Conservation (phyloP, 306 rosid species). For the Castanea sativa region DNA sequence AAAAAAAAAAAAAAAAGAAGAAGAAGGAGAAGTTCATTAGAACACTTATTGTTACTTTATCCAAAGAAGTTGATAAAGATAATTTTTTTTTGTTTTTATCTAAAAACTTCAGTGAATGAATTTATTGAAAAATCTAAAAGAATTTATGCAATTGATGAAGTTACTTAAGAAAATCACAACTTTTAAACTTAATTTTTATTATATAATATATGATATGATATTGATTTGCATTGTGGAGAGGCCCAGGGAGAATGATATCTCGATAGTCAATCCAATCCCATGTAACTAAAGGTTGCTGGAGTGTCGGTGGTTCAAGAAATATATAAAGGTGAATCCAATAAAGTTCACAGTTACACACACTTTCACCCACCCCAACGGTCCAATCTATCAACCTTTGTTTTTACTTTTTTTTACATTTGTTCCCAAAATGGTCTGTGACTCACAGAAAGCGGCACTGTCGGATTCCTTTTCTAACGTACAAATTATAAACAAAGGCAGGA, state of each 20-base stretch:
- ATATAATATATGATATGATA: too few species aligned
- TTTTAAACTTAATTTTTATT: too few species aligned
- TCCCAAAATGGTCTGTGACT: conserved; percentile 11
- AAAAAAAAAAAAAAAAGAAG: too few species aligned
- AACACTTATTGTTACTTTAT: too few species aligned
- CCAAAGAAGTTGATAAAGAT: too few species aligned
- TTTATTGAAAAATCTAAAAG: too few species aligned
- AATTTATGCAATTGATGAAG: too few species aligned
- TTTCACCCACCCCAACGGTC: conserved; percentile 23
- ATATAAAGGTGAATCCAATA: conserved; percentile 11
- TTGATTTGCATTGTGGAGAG: background rate
- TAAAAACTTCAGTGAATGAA: too few species aligned
- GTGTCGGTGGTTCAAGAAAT: conserved; percentile 24
- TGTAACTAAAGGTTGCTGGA: background rate
- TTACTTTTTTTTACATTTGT: background rate
- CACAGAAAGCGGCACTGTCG: background rate
- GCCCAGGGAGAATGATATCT: background rate
- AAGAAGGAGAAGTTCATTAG: too few species aligned
- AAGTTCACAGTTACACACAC: background rate
- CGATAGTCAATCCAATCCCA: background rate
- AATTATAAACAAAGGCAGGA: background rate
- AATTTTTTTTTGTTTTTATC: too few species aligned
- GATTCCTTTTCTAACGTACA: conserved; percentile 22
- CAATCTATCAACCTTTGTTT: background rate
- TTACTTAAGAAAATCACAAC: too few species aligned